Percentiles rank a stretch among this genome's conserved stretches.
phyloP scores from a whole-genome alignment of 2,329 filamentous ascomycete genomes.

The Penicillium sp. region DNA sequence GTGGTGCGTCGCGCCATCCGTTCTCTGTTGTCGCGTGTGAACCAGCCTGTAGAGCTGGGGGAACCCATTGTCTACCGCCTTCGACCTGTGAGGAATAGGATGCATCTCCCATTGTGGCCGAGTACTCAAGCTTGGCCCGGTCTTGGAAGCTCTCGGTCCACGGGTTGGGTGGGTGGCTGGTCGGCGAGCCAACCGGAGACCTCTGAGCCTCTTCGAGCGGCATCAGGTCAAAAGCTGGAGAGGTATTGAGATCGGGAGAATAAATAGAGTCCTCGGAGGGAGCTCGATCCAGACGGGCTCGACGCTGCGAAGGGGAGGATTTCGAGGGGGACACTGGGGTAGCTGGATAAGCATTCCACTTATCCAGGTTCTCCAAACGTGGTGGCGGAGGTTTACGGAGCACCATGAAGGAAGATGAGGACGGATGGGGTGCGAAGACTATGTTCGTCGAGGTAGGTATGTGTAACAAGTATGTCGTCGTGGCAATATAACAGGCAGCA shows the following conservation, averaged over 20 bases:
- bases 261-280: slow-evolving; percentile 37
- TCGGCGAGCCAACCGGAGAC: slow-evolving; percentile 36
- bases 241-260: slow-evolving; percentile 42
- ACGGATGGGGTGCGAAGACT: background rate
- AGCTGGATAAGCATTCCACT: slow-evolving; percentile 33
- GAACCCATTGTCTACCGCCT: slow-evolving; percentile 17
- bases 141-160: slow-evolving; percentile 37
- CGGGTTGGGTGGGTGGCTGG: slow-evolving; percentile 31
- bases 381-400: slow-evolving; percentile 43
- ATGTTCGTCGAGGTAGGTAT: background rate
- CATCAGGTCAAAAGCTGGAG: slow-evolving; percentile 42
- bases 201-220: slow-evolving; percentile 41
- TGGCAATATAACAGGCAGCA: background rate
- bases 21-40: slow-evolving; percentile 27
- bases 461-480: background rate
- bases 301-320: slow-evolving; percentile 30
- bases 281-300: slow-evolving; percentile 30
- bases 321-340: slow-evolving; percentile 36
- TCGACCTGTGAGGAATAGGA: slow-evolving; percentile 6
- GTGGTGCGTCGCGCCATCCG: slow-evolving; percentile 18
- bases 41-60: slow-evolving; percentile 27
- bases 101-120: slow-evolving; percentile 11
- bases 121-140: slow-evolving; percentile 16
- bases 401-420: slow-evolving; percentile 36
- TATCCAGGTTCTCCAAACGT: slow-evolving; percentile 36